Percentiles rank a stretch among this genome's conserved stretches.
phyloP scores from a whole-genome alignment of 2,329 filamentous ascomycete species.

The Fusarium sp. region DNA sequence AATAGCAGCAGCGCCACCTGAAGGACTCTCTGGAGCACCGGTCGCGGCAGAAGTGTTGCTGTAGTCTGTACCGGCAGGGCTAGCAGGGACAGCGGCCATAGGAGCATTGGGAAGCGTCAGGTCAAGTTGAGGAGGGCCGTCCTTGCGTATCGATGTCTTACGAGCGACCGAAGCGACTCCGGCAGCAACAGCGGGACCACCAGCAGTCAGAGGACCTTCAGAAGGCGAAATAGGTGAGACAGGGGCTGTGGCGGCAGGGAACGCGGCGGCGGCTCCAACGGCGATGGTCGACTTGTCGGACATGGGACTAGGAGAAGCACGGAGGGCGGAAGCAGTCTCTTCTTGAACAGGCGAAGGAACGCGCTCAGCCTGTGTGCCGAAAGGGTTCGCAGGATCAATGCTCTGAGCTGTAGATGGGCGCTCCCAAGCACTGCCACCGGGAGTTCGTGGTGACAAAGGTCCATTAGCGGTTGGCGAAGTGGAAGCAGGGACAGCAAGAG shows the following conservation, averaged over 20 bases:
- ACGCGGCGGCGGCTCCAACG: constrained; percentile 31
- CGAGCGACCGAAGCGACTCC: constrained; percentile 58
- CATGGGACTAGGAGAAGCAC: constrained; percentile 50
- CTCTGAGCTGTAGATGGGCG: constrained; percentile 60
- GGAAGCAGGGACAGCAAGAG: constrained; percentile 51
- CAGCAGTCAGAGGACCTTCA: constrained; percentile 55
- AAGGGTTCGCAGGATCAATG: constrained; percentile 75
- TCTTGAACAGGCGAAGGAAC: constrained; percentile 58
- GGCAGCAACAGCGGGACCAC: constrained; percentile 54
- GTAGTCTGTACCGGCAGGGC: constrained; percentile 73
- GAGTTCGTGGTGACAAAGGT: constrained; percentile 43
- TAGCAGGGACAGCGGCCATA: constrained; percentile 60
- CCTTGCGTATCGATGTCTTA: constrained; percentile 68
- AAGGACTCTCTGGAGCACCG: constrained; percentile 56
- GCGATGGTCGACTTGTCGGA: constrained; percentile 47
- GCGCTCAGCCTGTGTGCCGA: constrained; percentile 71
- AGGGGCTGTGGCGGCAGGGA: constrained; percentile 2
- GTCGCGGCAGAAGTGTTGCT: constrained; percentile 67
- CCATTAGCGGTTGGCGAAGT: constrained; percentile 42
- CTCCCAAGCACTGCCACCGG: constrained; percentile 60
- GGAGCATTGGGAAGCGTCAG: constrained; percentile 61
- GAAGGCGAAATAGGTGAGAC: constrained; percentile 34
- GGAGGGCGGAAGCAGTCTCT: constrained; percentile 44
- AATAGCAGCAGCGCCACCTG: constrained; percentile 68
- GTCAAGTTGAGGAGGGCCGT: constrained; percentile 64